Evolutionary conservation across 1,284 basidiomycete genomes (phyloP).

Genomic region (Ceratobasidium sp.): DNA sequence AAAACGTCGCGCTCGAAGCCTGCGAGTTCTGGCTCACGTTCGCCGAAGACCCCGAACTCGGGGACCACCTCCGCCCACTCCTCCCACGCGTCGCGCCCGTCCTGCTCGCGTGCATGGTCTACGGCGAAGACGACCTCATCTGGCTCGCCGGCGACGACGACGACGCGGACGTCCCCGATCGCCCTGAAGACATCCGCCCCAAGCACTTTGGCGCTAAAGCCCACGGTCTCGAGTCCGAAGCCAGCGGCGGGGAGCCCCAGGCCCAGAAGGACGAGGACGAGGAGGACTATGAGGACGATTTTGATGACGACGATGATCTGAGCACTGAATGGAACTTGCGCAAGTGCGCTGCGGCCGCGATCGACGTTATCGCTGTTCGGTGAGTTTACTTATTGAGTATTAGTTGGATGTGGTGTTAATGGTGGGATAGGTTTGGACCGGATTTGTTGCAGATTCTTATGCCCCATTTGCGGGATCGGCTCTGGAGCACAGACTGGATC

Average conservation of each 20-base stretch:
- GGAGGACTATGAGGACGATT: slow-evolving; percentile 88
- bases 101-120: slow-evolving; percentile 96
- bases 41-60: slow-evolving; percentile 92
- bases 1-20: slow-evolving; percentile 94
- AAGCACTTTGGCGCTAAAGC: slow-evolving; percentile 86
- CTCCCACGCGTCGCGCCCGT: slow-evolving; percentile 92
- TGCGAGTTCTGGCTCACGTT: slow-evolving; percentile 99
- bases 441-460: slow-evolving; percentile 92
- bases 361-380: slow-evolving; percentile 96
- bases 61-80: slow-evolving; percentile 86
- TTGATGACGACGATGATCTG: slow-evolving; percentile 96
- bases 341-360: slow-evolving; percentile 97
- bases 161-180: slow-evolving; percentile 91
- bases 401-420: not conserved
- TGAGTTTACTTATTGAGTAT: not conserved
- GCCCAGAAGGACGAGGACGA: slow-evolving; percentile 81
- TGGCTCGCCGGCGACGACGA: slow-evolving; percentile 93
- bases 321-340: slow-evolving; percentile 99
- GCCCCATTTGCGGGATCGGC: slow-evolving; percentile 90
- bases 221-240: slow-evolving; percentile 85
- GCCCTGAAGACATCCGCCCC: slow-evolving; percentile 96
- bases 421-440: slow-evolving; percentile 69
- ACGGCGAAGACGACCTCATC: slow-evolving; percentile 95
- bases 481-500: slow-evolving; percentile 95
- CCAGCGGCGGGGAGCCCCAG: slow-evolving; percentile 51